These are phyloP conservation scores for Penicillium pulvis DNA, from an alignment of 495 filamentous ascomycete species.

Conservation along the genomic window DNA sequence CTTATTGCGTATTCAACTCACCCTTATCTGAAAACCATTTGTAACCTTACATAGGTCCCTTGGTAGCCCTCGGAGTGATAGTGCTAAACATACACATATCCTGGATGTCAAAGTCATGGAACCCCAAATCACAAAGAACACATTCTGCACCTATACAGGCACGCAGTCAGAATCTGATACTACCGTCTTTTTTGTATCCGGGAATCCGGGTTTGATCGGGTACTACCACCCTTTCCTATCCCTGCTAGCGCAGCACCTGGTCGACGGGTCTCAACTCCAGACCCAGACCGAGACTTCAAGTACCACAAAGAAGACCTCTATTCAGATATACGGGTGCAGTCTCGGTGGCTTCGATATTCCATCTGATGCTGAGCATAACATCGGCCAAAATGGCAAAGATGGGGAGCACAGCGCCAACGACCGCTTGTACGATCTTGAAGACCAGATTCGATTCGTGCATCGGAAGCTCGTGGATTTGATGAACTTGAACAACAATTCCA, in stretches of 20 bases:
- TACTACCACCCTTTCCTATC: slow-evolving; percentile 80
- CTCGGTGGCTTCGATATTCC: slow-evolving; percentile 71
- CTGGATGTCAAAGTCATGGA: slow-evolving; percentile 14
- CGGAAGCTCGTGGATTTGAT: slow-evolving; percentile 30
- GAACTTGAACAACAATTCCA: not conserved
- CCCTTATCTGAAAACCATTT: not conserved
- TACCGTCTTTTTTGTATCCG: slow-evolving; percentile 71
- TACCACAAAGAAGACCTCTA: slow-evolving; percentile 6
- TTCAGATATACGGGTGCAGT: slow-evolving; percentile 66
- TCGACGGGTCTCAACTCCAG: not conserved
- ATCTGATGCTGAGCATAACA: slow-evolving; percentile 16
- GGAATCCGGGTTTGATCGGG: slow-evolving; percentile 82
- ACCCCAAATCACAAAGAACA: slow-evolving; percentile 33
- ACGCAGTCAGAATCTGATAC: slow-evolving; percentile 17
- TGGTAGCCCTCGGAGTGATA: not conserved
- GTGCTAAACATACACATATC: not conserved
- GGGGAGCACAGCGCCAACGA: not conserved
- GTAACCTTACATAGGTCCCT: not conserved
- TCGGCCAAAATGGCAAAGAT: not conserved
- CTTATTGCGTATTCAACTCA: not conserved
- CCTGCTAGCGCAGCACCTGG: slow-evolving; percentile 39
- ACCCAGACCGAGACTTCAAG: not conserved
- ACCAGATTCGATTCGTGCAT: slow-evolving; percentile 60
- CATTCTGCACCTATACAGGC: slow-evolving; percentile 33
- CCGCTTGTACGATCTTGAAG: slow-evolving; percentile 49